Base-by-base conservation (phyloP, 257 asterid species). In the Thymus quinquecostatus region DNA sequence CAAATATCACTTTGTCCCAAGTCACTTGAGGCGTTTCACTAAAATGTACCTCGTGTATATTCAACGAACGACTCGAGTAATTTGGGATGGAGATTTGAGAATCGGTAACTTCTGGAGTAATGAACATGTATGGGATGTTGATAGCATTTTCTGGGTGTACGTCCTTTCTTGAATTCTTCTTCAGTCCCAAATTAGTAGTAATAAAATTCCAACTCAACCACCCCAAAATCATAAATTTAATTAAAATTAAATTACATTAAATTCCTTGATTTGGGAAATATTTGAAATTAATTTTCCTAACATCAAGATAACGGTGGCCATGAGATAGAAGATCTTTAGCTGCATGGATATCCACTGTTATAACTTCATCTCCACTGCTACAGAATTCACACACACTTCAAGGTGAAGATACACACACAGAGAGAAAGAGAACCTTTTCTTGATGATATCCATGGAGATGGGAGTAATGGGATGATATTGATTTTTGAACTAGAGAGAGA, bases 81-180 rank as follows among this genome's bases (percentile, higher is more conserved):
- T 0, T 21, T 21, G 21, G 27, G n/a, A n/a, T n/a, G 5, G 10
- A 51, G 10, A 54, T 29, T 1, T 21, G n/a, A 13, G 10, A 1
- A 70, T 28, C 61, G 11, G 33, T 57, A 83, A 97, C 98, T 83
- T 79, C 57, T 12, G 95, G 88, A 55, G 96, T 87, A 70, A 29
- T 71, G 62, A 90, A 84, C 97, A 92, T 88, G 68, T 90, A 92
- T 1, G 96, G 88, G 61, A 92, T 77, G 75, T 90, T 92, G 64
- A 85, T 58, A 43, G 98, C 76, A 38, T 84, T 86, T 71, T 86
- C 80, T 36, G 82, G 77, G 63, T 90, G 95, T n/a, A n/a, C n/a
- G n/a, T 8, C 97, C 98, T 33, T 82, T 78, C 76, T 83, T 79
- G 87, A 88, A 92, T 84, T 90, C 98, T 86, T 90, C 98, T 68